These are phyloP conservation scores for Trametes cubensis DNA, from an alignment of 768 basidiomycete species.

Conservation along the genomic window DNA sequence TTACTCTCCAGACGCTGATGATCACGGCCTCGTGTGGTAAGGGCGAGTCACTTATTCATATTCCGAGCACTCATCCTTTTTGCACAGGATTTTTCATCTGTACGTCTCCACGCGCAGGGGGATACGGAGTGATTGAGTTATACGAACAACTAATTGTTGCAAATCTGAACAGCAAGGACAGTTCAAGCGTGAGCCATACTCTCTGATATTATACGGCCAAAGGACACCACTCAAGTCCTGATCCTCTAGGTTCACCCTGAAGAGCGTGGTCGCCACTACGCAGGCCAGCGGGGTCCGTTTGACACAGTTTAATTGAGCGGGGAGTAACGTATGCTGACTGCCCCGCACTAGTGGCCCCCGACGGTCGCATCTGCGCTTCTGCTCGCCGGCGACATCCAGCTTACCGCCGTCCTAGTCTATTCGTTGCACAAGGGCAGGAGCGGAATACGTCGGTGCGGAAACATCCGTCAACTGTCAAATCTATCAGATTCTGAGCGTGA, in stretches of 20 bases:
- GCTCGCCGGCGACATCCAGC: constrained; percentile 1
- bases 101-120: neutral
- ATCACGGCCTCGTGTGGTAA: neutral
- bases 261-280: neutral
- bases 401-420: neutral
- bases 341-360: neutral
- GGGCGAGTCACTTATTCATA: neutral
- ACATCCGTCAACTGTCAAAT: too few species aligned
- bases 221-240: too few species aligned
- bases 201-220: neutral
- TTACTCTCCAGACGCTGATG: neutral
- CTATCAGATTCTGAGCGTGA: too few species aligned
- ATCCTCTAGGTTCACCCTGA: neutral
- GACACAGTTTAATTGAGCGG: too few species aligned
- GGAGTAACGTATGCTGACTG: too few species aligned
- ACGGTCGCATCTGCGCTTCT: neutral
- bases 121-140: too few species aligned
- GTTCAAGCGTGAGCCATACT: neutral
- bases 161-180: neutral
- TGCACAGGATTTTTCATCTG: neutral
- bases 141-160: neutral
- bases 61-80: neutral
- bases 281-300: neutral
- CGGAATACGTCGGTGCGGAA: neutral
- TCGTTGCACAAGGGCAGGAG: neutral